Evolutionary conservation across 441 rosid species (phyloP).

Genomic region (Biscutella laevigata): DNA sequence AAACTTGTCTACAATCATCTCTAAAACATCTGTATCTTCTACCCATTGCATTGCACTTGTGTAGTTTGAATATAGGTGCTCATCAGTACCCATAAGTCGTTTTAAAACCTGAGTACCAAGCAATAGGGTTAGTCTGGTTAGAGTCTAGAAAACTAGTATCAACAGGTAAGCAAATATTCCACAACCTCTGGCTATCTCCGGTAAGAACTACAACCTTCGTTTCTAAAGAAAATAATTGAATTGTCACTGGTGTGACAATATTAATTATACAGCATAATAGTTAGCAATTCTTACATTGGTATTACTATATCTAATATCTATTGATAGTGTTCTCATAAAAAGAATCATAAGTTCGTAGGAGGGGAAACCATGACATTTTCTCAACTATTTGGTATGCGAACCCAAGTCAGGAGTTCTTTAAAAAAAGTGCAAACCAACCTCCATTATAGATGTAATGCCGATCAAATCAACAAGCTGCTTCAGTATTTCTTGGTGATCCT

Average conservation of each 20-base stretch:
- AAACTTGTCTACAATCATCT: slow-evolving; percentile 87
- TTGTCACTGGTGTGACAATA: not conserved
- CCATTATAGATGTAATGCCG: slow-evolving; percentile 92
- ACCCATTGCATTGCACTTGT: slow-evolving; percentile 79
- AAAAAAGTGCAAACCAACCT: slow-evolving; percentile 47
- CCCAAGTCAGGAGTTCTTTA: slow-evolving; percentile 10
- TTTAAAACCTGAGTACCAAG: slow-evolving; percentile 56
- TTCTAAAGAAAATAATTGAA: slow-evolving; percentile 7
- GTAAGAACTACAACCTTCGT: not conserved
- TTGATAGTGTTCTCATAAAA: not conserved
- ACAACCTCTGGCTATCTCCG: not conserved
- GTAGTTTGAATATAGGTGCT: slow-evolving; percentile 68
- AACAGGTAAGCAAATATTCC: not conserved
- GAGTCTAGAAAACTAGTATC: not conserved
- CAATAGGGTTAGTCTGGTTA: slow-evolving; percentile 16
- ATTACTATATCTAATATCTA: too few species aligned
- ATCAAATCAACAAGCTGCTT: slow-evolving; percentile 68
- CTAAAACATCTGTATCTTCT: slow-evolving; percentile 74
- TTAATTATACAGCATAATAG: not conserved
- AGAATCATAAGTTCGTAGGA: slow-evolving; percentile 4
- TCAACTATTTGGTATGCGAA: not conserved
- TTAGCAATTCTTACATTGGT: too few species aligned
- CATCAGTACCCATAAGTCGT: slow-evolving; percentile 85
- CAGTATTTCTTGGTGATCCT: slow-evolving; percentile 73
- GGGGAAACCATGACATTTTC: not conserved